Evolutionary conservation across 371 early-diverging fungal species (phyloP), one percentile per base, ranked within the genome.

Genomic region (Mortierella sp.): DNA sequence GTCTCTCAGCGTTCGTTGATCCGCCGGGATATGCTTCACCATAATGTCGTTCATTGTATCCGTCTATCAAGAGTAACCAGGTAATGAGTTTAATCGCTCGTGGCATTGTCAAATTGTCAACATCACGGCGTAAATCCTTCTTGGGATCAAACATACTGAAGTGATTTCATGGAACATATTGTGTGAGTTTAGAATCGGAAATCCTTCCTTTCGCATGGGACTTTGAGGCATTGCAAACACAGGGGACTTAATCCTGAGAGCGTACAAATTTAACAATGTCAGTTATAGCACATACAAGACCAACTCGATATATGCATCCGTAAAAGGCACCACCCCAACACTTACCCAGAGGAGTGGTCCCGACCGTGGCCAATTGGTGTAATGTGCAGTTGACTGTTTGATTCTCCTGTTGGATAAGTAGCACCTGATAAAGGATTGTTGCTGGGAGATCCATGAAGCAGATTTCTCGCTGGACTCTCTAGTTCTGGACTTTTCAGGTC

Each of bases 131-230:
- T 22, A 32, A 53, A 53, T 53, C 53, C 9, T 53, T 9, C 21
- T 9, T 21, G 33, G 33, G 13, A 63, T 32, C 2, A 19, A 9
- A 43, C 47, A 13, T 41, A 88, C 91, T 71, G 84, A 84, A 9
- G 88, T 89, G 48, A 91, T 87, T 68, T 91, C 91, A 68, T 91
- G 88, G 65, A 91, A 91, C 61, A 87, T 72, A 36, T 41, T 70
- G 5, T 59, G 67, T 3, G 67, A 13, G 64, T 76, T 82, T n/a
- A 82, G 61, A 2, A 67, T 40, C 8, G 76, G 82, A n/a, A 67
- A 59, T 13, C 82, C 73, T 36, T 76, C 76, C 13, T 58, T 66
- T 11, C 76, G 65, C 50, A 75, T 66, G 4, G 72, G 65, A 38
- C 67, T 67, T 45, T 65, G 70, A n/a, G 73, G 70, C 19, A 75